phyloP scores from a whole-genome alignment of 179 eudicot species.

The Nepenthes alata region DNA sequence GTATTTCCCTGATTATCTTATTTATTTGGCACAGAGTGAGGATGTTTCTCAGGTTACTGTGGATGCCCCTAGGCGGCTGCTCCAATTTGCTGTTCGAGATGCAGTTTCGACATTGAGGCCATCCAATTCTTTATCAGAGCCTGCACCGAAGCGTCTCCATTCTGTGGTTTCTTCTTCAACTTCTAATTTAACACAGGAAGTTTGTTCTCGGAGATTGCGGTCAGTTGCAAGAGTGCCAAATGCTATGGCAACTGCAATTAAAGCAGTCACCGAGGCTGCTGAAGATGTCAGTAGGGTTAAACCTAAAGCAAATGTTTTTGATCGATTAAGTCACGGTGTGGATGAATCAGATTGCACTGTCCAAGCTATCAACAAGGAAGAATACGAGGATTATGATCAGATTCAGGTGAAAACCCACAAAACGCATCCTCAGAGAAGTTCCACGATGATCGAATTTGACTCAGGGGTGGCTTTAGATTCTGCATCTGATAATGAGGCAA shows the following conservation, averaged over 20 bases:
- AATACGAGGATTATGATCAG: slow-evolving; percentile 22
- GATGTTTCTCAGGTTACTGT: slow-evolving; percentile 32
- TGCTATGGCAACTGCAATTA: slow-evolving; percentile 63
- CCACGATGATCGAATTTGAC: slow-evolving; percentile 34
- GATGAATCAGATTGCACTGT: slow-evolving; percentile 20
- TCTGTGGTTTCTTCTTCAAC: slow-evolving; percentile 76
- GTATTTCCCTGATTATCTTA: not conserved
- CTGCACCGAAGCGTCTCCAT: slow-evolving; percentile 64
- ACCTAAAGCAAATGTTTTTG: slow-evolving; percentile 63
- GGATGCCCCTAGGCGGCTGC: slow-evolving; percentile 62
- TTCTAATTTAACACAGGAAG: slow-evolving; percentile 27
- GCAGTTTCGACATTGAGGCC: slow-evolving; percentile 67
- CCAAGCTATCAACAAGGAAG: slow-evolving; percentile 25
- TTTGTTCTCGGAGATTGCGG: slow-evolving; percentile 31
- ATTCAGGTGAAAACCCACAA: slow-evolving; percentile 14
- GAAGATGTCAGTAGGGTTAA: slow-evolving; percentile 49
- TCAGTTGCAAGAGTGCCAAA: slow-evolving; percentile 41
- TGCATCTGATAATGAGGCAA: slow-evolving; percentile 52
- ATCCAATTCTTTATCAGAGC: slow-evolving; percentile 41
- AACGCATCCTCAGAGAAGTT: slow-evolving; percentile 22
- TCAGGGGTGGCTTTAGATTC: slow-evolving; percentile 40
- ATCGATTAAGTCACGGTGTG: slow-evolving; percentile 59
- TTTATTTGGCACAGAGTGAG: slow-evolving; percentile 24
- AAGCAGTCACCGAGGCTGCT: slow-evolving; percentile 87
- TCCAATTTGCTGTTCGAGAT: slow-evolving; percentile 92